phyloP scores from a whole-genome alignment of 108 stramenopile species.

The Nitzschia inconspicua region DNA sequence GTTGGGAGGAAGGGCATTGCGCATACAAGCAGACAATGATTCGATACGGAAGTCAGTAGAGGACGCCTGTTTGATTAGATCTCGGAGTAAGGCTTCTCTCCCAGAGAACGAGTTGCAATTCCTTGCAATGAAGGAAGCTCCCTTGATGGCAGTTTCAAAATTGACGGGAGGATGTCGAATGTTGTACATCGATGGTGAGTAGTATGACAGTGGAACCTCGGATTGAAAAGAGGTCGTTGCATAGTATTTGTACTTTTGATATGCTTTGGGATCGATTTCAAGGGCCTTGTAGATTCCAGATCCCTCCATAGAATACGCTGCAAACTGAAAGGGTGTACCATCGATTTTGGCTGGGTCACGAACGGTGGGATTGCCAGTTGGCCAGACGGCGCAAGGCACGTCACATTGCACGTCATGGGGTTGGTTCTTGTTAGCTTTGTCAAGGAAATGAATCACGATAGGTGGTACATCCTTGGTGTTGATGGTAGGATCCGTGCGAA shows the following conservation, averaged over 20 bases:
- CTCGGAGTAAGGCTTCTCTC: slow-evolving; percentile 41
- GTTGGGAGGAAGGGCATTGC: slow-evolving; percentile 43
- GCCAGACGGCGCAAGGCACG: slow-evolving; percentile 12
- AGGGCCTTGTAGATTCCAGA: slow-evolving; percentile 13
- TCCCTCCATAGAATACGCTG: slow-evolving; percentile 21
- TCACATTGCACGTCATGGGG: too few relatives aligned
- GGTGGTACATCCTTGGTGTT: too few relatives aligned
- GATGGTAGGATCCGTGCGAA: too few relatives aligned
- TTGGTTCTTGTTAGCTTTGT: too few relatives aligned
- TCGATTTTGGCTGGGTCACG: slow-evolving; percentile 8
- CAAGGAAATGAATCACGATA: too few relatives aligned
- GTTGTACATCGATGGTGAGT: slow-evolving; percentile 34
- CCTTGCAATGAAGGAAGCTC: slow-evolving; percentile 46
- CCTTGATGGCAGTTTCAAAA: slow-evolving; percentile 26
- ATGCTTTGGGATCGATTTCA: not conserved
- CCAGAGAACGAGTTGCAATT: slow-evolving; percentile 45
- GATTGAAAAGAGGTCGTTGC: slow-evolving; percentile 54
- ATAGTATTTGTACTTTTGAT: slow-evolving; percentile 28
- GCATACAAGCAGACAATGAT: slow-evolving; percentile 37
- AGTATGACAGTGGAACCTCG: slow-evolving; percentile 50
- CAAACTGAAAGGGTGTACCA: slow-evolving; percentile 16
- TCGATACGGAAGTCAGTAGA: slow-evolving; percentile 34
- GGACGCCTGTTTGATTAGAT: slow-evolving; percentile 32
- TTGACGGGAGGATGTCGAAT: slow-evolving; percentile 31
- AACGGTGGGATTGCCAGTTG: not conserved